Conservation (phyloP, 306 rosid species). For the Fagus sylvatica region DNA sequence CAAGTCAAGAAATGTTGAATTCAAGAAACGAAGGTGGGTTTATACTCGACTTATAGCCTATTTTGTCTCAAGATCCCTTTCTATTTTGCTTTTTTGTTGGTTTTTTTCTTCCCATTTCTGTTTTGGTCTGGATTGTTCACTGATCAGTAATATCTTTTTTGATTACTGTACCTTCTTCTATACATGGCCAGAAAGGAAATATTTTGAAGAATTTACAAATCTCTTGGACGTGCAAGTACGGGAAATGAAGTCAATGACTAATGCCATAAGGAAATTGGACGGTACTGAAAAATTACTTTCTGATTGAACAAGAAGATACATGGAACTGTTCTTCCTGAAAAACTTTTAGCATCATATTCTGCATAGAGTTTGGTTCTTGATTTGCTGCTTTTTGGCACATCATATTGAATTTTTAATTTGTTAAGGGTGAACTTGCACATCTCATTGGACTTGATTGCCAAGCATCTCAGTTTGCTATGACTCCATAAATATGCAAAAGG, state of each 20-base stretch:
- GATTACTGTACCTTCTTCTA: constrained; percentile 28
- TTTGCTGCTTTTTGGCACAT: neutral
- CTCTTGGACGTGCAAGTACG: constrained; percentile 74
- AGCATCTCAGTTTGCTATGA: neutral
- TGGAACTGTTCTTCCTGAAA: neutral
- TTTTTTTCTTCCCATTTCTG: constrained; percentile 3
- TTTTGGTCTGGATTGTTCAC: neutral
- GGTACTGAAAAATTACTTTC: constrained; percentile 48
- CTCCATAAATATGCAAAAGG: neutral
- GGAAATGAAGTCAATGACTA: constrained; percentile 90
- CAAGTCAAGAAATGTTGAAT: constrained; percentile 72
- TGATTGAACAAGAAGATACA: constrained; percentile 17
- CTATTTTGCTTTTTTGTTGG: constrained; percentile 6
- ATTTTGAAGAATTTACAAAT: constrained; percentile 53
- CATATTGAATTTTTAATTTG: neutral
- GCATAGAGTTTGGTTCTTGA: constrained; percentile 4
- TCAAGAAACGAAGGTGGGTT: constrained; percentile 78
- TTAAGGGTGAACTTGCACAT: neutral
- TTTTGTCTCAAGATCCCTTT: constrained; percentile 12
- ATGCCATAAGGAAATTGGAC: constrained; percentile 73
- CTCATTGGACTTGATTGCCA: neutral
- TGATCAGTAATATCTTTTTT: constrained; percentile 16
- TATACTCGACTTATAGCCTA: neutral
- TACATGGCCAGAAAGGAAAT: constrained; percentile 57
- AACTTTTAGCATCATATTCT: neutral